phyloP scores from a whole-genome alignment of 73 alveolate genomes.

The Paramecium biaurelia region DNA sequence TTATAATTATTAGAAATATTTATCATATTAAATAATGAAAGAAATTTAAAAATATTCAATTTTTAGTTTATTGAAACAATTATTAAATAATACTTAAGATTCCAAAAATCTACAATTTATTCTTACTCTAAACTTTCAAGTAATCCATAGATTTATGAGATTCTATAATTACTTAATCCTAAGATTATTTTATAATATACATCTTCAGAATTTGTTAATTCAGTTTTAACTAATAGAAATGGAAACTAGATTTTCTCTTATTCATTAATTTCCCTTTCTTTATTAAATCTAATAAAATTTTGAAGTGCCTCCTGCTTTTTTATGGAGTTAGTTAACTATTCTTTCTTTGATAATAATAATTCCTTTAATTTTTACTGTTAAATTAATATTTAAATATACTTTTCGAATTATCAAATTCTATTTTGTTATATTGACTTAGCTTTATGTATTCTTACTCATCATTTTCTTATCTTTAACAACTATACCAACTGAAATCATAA shows the following conservation, averaged over 20 bases:
- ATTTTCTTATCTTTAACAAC: constrained; percentile 52
- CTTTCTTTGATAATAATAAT: neutral
- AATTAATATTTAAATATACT: neutral
- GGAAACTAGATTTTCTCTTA: neutral
- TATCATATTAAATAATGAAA: neutral
- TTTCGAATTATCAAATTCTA: neutral
- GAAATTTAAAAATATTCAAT: neutral
- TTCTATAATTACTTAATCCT: neutral
- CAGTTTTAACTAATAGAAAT: neutral
- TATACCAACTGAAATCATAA: constrained; percentile 74
- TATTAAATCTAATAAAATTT: neutral
- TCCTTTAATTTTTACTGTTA: neutral
- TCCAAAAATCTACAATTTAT: neutral
- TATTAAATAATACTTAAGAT: neutral
- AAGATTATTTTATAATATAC: neutral
- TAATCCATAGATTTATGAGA: neutral
- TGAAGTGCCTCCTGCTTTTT: neutral
- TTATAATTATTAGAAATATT: neutral
- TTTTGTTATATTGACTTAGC: neutral
- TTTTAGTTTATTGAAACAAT: neutral
- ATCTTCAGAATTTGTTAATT: neutral
- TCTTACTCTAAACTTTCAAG: neutral
- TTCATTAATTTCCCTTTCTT: neutral
- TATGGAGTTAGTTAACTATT: neutral
- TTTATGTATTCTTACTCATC: neutral